Conservation (phyloP, 257 asterid species). For the Apocynum venetum region DNA sequence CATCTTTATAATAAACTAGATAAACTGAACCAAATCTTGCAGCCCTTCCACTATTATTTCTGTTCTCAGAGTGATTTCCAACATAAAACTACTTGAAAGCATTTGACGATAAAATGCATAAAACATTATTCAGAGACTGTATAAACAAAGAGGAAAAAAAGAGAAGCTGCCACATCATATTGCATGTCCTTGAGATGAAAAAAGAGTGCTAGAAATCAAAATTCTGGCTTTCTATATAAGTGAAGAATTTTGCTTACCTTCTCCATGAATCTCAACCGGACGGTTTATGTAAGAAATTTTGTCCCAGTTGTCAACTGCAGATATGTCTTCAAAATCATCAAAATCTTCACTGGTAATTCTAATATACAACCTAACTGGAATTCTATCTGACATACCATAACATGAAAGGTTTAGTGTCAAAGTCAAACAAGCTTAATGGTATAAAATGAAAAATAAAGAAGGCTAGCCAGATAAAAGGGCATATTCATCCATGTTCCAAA, state of each 20-base stretch:
- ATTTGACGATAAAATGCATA: background rate
- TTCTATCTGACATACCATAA: conserved; percentile 56
- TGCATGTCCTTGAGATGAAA: background rate
- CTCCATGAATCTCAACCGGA: conserved; percentile 68
- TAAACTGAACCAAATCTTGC: conserved; percentile 2
- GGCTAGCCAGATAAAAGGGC: background rate
- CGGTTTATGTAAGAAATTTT: conserved; percentile 71
- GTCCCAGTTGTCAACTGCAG: conserved; percentile 78
- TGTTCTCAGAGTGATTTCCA: background rate
- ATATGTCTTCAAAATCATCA: conserved; percentile 58
- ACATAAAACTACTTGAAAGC: background rate
- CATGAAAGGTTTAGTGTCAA: conserved; percentile 1
- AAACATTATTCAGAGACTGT: background rate
- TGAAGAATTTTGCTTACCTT: conserved; percentile 44
- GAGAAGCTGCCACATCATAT: background rate
- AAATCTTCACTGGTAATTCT: conserved; percentile 52
- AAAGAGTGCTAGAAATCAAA: background rate
- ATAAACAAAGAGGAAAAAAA: background rate
- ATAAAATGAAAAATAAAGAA: background rate
- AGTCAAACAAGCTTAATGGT: background rate
- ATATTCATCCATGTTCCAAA: background rate
- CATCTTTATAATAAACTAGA: background rate
- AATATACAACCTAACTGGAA: conserved; percentile 83
- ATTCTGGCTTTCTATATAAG: background rate
- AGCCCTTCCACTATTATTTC: background rate